Evolutionary conservation across 106 monocot genomes (phyloP), one percentile per base, ranked within the genome.

Genomic region (Apostasia ramifera): DNA sequence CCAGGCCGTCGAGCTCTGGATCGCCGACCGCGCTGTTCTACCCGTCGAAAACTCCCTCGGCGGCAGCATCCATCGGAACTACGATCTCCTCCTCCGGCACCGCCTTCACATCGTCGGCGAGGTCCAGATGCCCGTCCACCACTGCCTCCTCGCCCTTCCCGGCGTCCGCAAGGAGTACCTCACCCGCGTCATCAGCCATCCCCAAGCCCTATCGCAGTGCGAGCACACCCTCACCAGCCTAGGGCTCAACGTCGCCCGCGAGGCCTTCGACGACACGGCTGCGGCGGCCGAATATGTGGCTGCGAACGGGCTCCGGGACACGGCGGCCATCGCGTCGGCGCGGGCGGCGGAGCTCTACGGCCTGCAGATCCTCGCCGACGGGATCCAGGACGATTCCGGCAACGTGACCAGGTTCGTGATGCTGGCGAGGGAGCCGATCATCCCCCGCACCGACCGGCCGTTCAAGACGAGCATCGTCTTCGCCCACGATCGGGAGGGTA

Each of bases 11-110:
- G 79, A 83, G 65, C 75, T 75, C 44, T 83, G 83, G 83, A 75
- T 83, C 63, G 84, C 75, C 15, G 84, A 85, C 15, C 80, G 84
- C 1, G 84, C 81, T 41, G 84, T 85, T 5, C 81, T 85, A 42
- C 84, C 84, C 26, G 74, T 85, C 37, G 81, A 85, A 61, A 85
- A 85, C 70, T 85, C 84, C 6, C 78, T 85, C 3, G 84, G 84
- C 14, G 84, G 84, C 5, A 77, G 77, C 78, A 85, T 85, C 70
- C 81, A 81, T 44, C 75, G 83, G 46, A 83, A 79, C 53, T 83
- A 83, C 69, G 70, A 78, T 42, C 78, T 78, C 59, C 78, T 78
- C 66, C 78, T 78, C 49, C 78, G 78, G 47, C 78, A 78, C 78
- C 72, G 78, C 7, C 74, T 83, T 37, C 83, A 83, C 67, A 83